Evolutionary conservation across 2,329 filamentous ascomycete genomes (phyloP).

Genomic region (Acrodontium crateriforme): DNA sequence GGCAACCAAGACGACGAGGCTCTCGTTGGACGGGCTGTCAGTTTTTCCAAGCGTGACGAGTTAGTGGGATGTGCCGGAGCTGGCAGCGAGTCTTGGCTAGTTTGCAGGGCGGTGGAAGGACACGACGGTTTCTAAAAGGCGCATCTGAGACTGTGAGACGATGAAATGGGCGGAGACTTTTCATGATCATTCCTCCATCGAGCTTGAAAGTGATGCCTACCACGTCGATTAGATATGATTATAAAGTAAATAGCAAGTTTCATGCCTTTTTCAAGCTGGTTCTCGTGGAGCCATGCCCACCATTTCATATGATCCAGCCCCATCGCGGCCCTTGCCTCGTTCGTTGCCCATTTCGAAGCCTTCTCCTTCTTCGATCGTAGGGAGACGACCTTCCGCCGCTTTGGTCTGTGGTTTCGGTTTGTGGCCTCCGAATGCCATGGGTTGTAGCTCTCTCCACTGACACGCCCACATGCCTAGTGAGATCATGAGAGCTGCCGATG

Average conservation of each 20-base stretch:
- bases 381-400: conserved; percentile 6
- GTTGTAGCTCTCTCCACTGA: conserved; percentile 74
- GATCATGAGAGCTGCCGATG: conserved; percentile 49
- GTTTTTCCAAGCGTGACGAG: too few species aligned
- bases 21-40: too few species aligned
- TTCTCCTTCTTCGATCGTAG: conserved; percentile 20
- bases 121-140: too few species aligned
- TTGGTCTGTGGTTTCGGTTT: conserved; percentile 4
- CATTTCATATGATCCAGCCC: conserved; percentile 36
- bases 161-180: too few species aligned
- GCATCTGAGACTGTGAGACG: too few species aligned
- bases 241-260: neutral
- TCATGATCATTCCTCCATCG: too few species aligned
- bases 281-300: conserved; percentile 26
- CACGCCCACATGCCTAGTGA: conserved; percentile 78
- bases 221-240: neutral
- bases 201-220: too few species aligned
- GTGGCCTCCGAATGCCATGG: conserved; percentile 69
- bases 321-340: conserved; percentile 29
- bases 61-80: conserved; percentile 1
- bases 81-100: too few species aligned
- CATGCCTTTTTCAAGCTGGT: conserved; percentile 18
- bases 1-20: too few species aligned
- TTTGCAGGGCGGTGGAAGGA: too few species aligned
- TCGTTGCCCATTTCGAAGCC: conserved; percentile 27